A percentile compares a stretch with the other conserved stretches of the same genome.
phyloP scores from a whole-genome alignment of 2,329 filamentous ascomycete genomes.

The Chrysoporthe austroafricana region DNA sequence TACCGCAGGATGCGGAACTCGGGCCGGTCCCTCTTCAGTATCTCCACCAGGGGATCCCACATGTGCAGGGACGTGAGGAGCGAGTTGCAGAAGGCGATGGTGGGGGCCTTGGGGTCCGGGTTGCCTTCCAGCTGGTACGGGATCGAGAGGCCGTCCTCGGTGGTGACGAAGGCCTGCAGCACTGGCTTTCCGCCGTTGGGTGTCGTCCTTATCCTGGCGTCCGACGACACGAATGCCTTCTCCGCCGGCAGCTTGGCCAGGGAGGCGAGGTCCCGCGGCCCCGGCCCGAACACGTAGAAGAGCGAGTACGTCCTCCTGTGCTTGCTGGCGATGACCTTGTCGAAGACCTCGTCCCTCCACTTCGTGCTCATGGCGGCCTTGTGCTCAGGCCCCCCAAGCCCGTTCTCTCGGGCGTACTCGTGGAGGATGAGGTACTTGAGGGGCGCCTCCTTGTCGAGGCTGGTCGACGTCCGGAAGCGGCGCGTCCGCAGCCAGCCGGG shows the following conservation, averaged over 20 bases:
- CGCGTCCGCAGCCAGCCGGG: constrained; percentile 80
- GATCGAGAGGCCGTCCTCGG: constrained; percentile 68
- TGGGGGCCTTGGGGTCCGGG: constrained; percentile 66
- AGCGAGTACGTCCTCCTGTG: constrained; percentile 67
- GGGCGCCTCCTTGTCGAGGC: constrained; percentile 58
- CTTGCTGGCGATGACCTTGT: constrained; percentile 60
- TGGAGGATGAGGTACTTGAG: constrained; percentile 69
- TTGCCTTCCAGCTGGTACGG: constrained; percentile 79
- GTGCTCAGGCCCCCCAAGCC: constrained; percentile 66
- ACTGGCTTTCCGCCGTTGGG: constrained; percentile 51
- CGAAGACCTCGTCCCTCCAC: constrained; percentile 62
- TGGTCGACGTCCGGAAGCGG: constrained; percentile 65
- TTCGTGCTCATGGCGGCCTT: constrained; percentile 65
- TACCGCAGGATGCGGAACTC: constrained; percentile 77
- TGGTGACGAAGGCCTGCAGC: constrained; percentile 70
- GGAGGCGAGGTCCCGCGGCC: constrained; percentile 67
- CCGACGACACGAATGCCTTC: constrained; percentile 56
- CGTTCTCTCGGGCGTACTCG: constrained; percentile 71
- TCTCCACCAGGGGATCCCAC: constrained; percentile 75
- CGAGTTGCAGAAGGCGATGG: constrained; percentile 78
- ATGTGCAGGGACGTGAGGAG: constrained; percentile 78
- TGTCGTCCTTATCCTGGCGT: constrained; percentile 59
- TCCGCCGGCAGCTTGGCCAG: constrained; percentile 54
- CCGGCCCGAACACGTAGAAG: constrained; percentile 80
- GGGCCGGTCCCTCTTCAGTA: constrained; percentile 63